Conservation (phyloP, 1,284 basidiomycete genomes). For the Blastosporella zonata region DNA sequence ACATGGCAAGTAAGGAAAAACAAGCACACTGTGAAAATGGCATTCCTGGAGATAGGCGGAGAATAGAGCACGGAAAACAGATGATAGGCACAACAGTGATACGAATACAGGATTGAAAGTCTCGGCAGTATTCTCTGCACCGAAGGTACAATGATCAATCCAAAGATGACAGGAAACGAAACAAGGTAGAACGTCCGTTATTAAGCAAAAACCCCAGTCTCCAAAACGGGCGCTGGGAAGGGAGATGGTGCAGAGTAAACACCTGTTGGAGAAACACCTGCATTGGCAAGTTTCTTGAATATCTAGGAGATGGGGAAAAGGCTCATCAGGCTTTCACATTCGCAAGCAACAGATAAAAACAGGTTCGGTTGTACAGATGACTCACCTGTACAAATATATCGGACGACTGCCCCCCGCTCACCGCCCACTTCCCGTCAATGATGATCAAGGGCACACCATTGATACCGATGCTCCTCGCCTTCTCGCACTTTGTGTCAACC, state of each 20-base stretch:
- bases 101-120: background rate
- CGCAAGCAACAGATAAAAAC: background rate
- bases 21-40: too few relatives aligned
- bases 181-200: conserved; percentile 3
- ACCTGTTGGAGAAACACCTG: conserved; percentile 22
- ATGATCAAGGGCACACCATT: conserved; percentile 80
- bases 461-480: conserved; percentile 68
- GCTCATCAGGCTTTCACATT: conserved; percentile 3
- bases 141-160: conserved; percentile 1
- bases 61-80: background rate
- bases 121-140: conserved; percentile 8
- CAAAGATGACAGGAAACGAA: background rate
- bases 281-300: conserved; percentile 44
- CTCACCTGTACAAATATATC: conserved; percentile 72
- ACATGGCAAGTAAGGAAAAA: too few relatives aligned
- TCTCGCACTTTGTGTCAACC: conserved; percentile 64
- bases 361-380: conserved; percentile 1
- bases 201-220: conserved; percentile 29
- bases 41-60: background rate
- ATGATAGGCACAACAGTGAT: background rate
- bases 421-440: conserved; percentile 76
- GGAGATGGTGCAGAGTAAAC: conserved; percentile 30
- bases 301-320: conserved; percentile 29
- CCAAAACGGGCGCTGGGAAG: conserved; percentile 29
- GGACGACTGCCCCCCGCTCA: conserved; percentile 70